These are phyloP conservation scores for Nemania serpens DNA, from an alignment of 2,329 filamentous ascomycete species.

Conservation along the genomic window DNA sequence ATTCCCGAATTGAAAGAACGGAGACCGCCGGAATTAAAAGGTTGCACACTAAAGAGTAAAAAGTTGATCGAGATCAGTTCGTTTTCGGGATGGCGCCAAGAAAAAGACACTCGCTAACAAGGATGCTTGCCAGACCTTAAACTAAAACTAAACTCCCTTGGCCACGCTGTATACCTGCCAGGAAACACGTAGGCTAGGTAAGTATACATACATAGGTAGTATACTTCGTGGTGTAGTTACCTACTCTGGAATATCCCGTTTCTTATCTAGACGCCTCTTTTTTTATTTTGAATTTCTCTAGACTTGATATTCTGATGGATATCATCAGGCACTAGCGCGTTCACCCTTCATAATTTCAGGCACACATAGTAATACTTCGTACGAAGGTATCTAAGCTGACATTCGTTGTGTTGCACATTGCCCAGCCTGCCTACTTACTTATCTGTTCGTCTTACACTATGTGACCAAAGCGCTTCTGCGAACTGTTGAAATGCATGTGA, in stretches of 20 bases:
- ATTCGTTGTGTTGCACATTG: not conserved
- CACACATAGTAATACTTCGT: no score
- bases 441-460: not conserved
- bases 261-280: slow-evolving; percentile 14
- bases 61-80: no score
- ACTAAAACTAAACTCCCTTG: not conserved
- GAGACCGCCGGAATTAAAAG: not conserved
- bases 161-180: not conserved
- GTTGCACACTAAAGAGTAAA: not conserved
- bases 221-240: not conserved
- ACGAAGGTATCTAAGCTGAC: no score
- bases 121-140: not conserved
- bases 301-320: no score
- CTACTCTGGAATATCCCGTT: not conserved
- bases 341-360: not conserved
- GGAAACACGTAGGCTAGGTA: not conserved
- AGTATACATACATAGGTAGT: no score
- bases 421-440: not conserved
- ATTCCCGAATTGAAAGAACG: slow-evolving; percentile 2
- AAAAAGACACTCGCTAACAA: not conserved
- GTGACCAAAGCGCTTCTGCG: not conserved
- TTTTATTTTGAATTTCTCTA: no score
- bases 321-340: not conserved
- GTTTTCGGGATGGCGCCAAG: not conserved
- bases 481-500: slow-evolving; percentile 8